Base-by-base conservation (phyloP, 2,329 filamentous ascomycete genomes). In the Cladosporium phlei region DNA sequence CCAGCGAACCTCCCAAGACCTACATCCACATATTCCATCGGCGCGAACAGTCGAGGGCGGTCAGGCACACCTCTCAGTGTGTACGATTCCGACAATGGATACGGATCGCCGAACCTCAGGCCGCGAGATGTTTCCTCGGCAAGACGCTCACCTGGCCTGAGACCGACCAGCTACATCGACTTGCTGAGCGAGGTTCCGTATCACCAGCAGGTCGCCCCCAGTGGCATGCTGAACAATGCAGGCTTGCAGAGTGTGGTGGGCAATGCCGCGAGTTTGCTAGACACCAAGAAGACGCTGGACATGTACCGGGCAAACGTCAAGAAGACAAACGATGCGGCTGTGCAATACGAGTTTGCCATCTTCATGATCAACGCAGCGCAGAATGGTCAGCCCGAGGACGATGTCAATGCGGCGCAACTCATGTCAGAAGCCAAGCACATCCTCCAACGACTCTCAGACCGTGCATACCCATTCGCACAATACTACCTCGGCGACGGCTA, bases 301-400 rank as follows among this genome's bases (percentile, higher is more conserved):
- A 96, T 97, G 91, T 98, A 98, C 66, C 80, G 91, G 34, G 84
- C 85, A 46, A 98, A 97, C 61, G 88, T 96, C 49, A 97, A 96
- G 72, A 98, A 98, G 73, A 95, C 93, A 2, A 93, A 86, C 52
- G 89, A 96, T 66, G 77, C 84, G 12, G 83, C 86, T 3, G 86
- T 95, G 25, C 89, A 96, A 66, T 97, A 97, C 66, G 93, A 95
- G 22, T 97, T 98, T 68, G 93, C 93, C 2, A 79, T 97, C 28
- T 95, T 95, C 66, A 82, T 98, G 72, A 85, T 97, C 56, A 87
- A 90, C 37, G 85, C 88, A 2, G 90, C 91, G 30, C 85, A 88
- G 63, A 87, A 95, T 62, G 79, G 86, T 35, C 71, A 75, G 20
- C 28, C 30, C 28, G 64, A 53, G 69, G 70, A 55, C 38, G 57